phyloP scores from a whole-genome alignment of 257 asterid genomes.

The Gardenia jasminoides region DNA sequence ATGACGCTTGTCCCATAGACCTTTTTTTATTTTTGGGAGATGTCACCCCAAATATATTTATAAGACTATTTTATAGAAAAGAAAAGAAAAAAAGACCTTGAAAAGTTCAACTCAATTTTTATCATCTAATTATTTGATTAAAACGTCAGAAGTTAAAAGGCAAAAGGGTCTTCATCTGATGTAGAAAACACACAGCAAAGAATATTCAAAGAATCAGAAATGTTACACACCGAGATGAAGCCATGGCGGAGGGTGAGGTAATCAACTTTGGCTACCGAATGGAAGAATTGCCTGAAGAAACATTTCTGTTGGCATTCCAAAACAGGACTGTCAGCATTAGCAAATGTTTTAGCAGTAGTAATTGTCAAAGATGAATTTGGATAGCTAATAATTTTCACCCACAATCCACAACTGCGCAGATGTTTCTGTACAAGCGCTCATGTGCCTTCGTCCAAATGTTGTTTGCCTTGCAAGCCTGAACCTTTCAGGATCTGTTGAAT shows the following conservation, averaged over 20 bases:
- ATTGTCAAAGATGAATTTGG: too few relatives aligned
- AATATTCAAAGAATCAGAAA: not conserved
- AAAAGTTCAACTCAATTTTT: not conserved
- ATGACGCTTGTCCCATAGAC: not conserved
- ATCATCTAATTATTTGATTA: not conserved
- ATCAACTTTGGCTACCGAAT: slow-evolving; percentile 68
- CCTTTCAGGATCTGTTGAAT: slow-evolving; percentile 56
- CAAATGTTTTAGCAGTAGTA: not conserved
- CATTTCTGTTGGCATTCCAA: slow-evolving; percentile 48
- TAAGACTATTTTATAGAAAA: too few relatives aligned
- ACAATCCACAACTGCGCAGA: slow-evolving; percentile 52
- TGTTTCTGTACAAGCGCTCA: slow-evolving; percentile 32
- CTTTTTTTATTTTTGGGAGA: not conserved
- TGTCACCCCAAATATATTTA: too few relatives aligned
- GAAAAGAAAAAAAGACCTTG: too few relatives aligned
- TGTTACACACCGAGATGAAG: slow-evolving; percentile 55
- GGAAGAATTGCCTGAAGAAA: slow-evolving; percentile 69
- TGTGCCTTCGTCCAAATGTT: slow-evolving; percentile 67
- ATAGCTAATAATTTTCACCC: slow-evolving; percentile 18
- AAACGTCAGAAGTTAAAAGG: too few relatives aligned
- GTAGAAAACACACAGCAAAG: not conserved
- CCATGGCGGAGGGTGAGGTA: slow-evolving; percentile 83
- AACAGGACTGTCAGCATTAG: not conserved
- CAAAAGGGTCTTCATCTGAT: not conserved
- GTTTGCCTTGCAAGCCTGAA: slow-evolving; percentile 68